Percentiles rank a stretch among this genome's conserved stretches.
phyloP scores from a whole-genome alignment of 2,329 filamentous ascomycete species.

The Colletotrichum agaves region DNA sequence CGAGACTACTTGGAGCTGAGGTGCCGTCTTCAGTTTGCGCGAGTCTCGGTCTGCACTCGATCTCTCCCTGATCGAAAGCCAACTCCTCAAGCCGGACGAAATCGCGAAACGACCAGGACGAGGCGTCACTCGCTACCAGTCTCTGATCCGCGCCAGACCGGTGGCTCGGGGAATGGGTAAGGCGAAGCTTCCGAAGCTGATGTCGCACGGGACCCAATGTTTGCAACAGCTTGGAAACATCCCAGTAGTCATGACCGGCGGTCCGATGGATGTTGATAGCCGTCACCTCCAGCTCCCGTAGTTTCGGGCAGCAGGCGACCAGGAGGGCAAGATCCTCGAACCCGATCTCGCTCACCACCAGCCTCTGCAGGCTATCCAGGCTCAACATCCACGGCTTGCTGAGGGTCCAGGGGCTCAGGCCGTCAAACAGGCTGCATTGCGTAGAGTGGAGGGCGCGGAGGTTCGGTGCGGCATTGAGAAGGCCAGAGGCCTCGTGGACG shows the following conservation, averaged over 20 bases:
- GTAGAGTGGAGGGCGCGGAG: slow-evolving; percentile 1
- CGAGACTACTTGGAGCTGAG: background rate
- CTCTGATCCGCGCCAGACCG: background rate
- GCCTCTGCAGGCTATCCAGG: background rate
- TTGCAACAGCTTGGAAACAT: slow-evolving; percentile 23
- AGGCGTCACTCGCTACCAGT: background rate
- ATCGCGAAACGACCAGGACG: slow-evolving; percentile 5
- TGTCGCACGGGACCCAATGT: slow-evolving; percentile 3
- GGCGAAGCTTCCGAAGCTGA: slow-evolving; percentile 7
- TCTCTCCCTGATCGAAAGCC: slow-evolving; percentile 9
- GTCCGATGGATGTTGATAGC: slow-evolving; percentile 22
- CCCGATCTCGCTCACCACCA: slow-evolving; percentile 14
- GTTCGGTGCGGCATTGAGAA: slow-evolving; percentile 24
- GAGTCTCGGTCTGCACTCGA: background rate
- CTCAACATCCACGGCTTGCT: slow-evolving; percentile 10
- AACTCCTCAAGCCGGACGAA: slow-evolving; percentile 23
- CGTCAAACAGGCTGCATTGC: slow-evolving; percentile 24
- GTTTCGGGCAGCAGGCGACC: slow-evolving; percentile 12
- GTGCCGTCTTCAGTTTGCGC: background rate
- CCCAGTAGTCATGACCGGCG: slow-evolving; percentile 16
- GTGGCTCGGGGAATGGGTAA: slow-evolving; percentile 6
- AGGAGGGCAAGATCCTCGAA: slow-evolving; percentile 17
- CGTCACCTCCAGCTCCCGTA: slow-evolving; percentile 21
- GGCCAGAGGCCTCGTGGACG: slow-evolving; percentile 8
- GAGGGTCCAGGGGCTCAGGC: slow-evolving; percentile 5